Evolutionary conservation across 371 early-diverging fungal genomes (phyloP), one percentile per base, ranked within the genome.

Genomic region (Syncephalis fuscata): DNA sequence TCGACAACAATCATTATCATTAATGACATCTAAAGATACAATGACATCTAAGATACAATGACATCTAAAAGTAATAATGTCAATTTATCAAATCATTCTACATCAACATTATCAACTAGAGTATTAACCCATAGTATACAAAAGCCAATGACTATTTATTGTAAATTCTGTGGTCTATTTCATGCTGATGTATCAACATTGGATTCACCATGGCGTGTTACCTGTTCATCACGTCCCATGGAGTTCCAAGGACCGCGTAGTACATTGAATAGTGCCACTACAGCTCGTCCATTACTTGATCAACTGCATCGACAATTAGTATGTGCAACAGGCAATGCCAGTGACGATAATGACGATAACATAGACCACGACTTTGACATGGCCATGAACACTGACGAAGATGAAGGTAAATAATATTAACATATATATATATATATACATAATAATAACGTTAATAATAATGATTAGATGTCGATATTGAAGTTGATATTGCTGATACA

Each of bases 211-310:
- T 19, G 16, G 16, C 53, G 32, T 22, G 32, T 32, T n/a, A 47
- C 16, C 25, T 52, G 40, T 40, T 48, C 48, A 17, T 47, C 38
- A 36, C 36, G 43, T 11, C 53, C 53, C 20, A 42, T 17, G 15
- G 22, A 36, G 23, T 36, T 52, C 10, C 20, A 39, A 25, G 44
- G 39, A n/a, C 40, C 45, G 27, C 41, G 42, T 15, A 39, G 47
- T 8, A 40, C 36, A 32, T 40, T 52, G 38, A 24, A 36, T 25
- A 48, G 53, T 32, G 32, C 48, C 9, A 48, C 47, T 10, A 47
- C 25, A 1, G 53, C 48, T 26, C 36, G 27, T 36, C 48, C 46
- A n/a, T 8, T 44, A 19, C 23, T 52, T 16, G 48, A 48, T n/a
- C 44, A 47, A 1, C 15, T 52, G 8, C 16, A 21, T 14, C 37